phyloP scores from a whole-genome alignment of 2,329 filamentous ascomycete genomes.

The Ceratocystis ficicola region DNA sequence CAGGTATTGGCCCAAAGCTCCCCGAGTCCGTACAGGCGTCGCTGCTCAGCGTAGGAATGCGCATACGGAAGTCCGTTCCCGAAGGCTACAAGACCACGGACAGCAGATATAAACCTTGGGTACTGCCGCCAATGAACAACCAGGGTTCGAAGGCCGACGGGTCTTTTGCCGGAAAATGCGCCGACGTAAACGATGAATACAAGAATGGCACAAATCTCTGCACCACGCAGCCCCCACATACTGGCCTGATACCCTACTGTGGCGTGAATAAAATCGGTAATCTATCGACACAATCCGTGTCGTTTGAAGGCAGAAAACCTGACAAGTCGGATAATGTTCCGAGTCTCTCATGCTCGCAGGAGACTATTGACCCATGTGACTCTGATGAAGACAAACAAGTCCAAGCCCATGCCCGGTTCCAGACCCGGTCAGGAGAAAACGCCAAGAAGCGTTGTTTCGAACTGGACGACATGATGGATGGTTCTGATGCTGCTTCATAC shows the following conservation, averaged over 20 bases:
- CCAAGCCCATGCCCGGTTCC: constrained; percentile 26
- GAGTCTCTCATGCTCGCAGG: constrained; percentile 44
- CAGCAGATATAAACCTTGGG: constrained; percentile 7
- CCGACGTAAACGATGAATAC: too few species aligned
- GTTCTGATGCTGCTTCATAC: background rate
- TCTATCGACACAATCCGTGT: constrained; percentile 45
- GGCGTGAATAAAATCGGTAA: constrained; percentile 67
- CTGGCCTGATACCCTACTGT: constrained; percentile 68
- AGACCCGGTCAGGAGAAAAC: background rate
- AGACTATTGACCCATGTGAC: constrained; percentile 34
- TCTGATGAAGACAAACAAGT: constrained; percentile 23
- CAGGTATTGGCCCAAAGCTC: constrained; percentile 35
- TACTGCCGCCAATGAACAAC: too few species aligned
- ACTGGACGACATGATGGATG: constrained; percentile 31
- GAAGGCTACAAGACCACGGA: constrained; percentile 75
- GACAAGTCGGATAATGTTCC: constrained; percentile 30
- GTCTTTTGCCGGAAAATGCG: too few species aligned
- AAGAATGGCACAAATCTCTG: constrained; percentile 16
- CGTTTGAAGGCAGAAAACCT: constrained; percentile 26
- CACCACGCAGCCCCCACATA: constrained; percentile 29
- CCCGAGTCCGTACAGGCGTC: constrained; percentile 61
- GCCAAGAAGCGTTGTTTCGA: constrained; percentile 36
- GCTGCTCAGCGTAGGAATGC: constrained; percentile 87
- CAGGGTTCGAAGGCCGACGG: too few species aligned
- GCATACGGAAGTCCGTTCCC: constrained; percentile 80